These are phyloP conservation scores for Amanita pallidorosea DNA, from an alignment of 768 basidiomycete genomes.

Conservation along the genomic window DNA sequence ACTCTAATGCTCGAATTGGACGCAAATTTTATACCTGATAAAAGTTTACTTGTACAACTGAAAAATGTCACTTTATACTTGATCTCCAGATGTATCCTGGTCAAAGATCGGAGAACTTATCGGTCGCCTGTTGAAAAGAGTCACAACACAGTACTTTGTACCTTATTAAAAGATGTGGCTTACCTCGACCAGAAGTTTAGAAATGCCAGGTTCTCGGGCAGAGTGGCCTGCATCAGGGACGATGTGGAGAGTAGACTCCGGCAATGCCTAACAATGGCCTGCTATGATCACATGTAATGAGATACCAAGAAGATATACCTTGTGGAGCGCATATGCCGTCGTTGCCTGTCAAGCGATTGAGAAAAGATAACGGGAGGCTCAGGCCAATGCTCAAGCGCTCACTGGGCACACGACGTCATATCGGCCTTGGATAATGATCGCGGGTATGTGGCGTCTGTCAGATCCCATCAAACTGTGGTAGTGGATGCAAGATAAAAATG, in stretches of 20 bases:
- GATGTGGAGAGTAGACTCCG: conserved; percentile 63
- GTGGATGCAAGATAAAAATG: conserved; percentile 9
- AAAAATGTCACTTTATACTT: too few species aligned
- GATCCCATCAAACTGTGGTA: neutral
- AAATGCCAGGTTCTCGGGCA: conserved; percentile 60
- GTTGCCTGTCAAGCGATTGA: conserved; percentile 41
- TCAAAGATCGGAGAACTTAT: conserved; percentile 29
- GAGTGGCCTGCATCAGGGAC: conserved; percentile 87
- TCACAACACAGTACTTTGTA: neutral
- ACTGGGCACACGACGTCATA: conserved; percentile 89
- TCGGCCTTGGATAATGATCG: conserved; percentile 72
- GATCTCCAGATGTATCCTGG: too few species aligned
- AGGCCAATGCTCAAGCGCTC: conserved; percentile 19
- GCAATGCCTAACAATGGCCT: conserved; percentile 43
- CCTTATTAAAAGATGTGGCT: neutral
- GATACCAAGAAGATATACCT: conserved; percentile 20
- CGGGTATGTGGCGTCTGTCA: conserved; percentile 79
- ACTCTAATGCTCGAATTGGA: too few species aligned
- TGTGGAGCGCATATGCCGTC: conserved; percentile 75
- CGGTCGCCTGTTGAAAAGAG: conserved; percentile 23
- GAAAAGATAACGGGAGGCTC: neutral
- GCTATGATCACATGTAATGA: neutral
- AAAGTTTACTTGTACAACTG: neutral
- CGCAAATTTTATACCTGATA: neutral
- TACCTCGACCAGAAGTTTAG: conserved; percentile 64